phyloP scores from a whole-genome alignment of 2,329 filamentous ascomycete species.

The Coniochaeta hoffmannii region DNA sequence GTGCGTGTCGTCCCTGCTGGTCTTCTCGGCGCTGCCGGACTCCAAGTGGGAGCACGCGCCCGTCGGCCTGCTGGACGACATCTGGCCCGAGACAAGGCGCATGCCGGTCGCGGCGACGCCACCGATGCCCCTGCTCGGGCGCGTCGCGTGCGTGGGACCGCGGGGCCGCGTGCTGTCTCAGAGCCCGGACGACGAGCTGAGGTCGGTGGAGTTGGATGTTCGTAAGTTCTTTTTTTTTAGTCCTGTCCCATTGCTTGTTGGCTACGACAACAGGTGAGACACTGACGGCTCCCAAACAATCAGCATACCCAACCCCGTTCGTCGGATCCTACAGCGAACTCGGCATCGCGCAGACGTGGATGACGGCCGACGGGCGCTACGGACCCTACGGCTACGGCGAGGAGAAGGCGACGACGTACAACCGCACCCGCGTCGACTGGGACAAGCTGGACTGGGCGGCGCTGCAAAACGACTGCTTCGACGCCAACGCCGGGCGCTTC shows the following conservation, averaged over 20 bases:
- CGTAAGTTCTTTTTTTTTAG: constrained; percentile 13
- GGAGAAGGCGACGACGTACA: constrained; percentile 14
- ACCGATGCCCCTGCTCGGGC: constrained; percentile 12
- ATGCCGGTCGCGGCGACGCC: constrained; percentile 14
- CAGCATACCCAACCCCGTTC: constrained; percentile 22
- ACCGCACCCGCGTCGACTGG: constrained; percentile 21
- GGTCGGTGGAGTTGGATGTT: constrained; percentile 12
- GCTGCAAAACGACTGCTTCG: constrained; percentile 29
- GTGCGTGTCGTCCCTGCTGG: neutral
- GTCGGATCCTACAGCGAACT: constrained; percentile 22
- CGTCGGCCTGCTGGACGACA: neutral
- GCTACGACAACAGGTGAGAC: neutral
- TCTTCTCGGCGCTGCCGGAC: neutral
- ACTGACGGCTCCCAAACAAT: neutral
- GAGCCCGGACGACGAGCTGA: constrained; percentile 19
- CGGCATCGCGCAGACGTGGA: constrained; percentile 21
- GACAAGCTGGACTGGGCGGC: constrained; percentile 24
- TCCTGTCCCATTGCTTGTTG: neutral
- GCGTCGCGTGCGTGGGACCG: constrained; percentile 18
- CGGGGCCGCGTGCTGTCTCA: constrained; percentile 17
- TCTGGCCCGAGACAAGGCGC: constrained; percentile 6
- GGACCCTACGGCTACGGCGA: constrained; percentile 23
- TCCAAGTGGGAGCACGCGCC: neutral
- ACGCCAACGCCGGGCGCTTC: constrained; percentile 45
- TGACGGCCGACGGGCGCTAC: constrained; percentile 19